These are phyloP conservation scores for Blastocystis sp. DNA, from an alignment of 352 stramenopile genomes.

Conservation along the genomic window DNA sequence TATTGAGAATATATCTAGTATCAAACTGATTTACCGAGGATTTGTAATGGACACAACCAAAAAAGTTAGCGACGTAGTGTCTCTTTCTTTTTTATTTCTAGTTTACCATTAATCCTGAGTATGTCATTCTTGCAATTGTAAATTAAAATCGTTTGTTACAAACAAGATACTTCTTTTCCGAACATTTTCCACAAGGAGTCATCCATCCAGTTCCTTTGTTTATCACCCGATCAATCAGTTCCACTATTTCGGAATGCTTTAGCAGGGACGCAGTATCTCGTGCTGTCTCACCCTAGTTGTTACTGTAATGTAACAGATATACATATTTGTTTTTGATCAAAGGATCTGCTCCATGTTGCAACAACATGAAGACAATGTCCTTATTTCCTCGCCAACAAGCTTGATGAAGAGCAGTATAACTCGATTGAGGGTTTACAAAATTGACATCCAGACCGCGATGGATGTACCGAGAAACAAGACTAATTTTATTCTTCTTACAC, in stretches of 20 bases:
- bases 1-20: not conserved
- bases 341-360: constrained; percentile 47
- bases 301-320: not conserved
- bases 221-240: not conserved
- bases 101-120: constrained; percentile 29
- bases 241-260: not conserved
- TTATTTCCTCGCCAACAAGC: constrained; percentile 44
- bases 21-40: constrained; percentile 20
- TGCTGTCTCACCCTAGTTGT: constrained; percentile 3
- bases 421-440: constrained; percentile 47
- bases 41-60: constrained; percentile 8
- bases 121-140: constrained; percentile 34
- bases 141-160: constrained; percentile 13
- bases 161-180: not conserved
- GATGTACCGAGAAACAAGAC: not conserved
- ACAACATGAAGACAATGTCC: constrained; percentile 24
- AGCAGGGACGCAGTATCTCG: not conserved
- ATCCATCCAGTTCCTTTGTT: not conserved
- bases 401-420: constrained; percentile 52
- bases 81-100: not conserved
- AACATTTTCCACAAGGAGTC: not conserved
- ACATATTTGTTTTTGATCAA: constrained; percentile 10
- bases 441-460: constrained; percentile 36
- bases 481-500: constrained; percentile 45
- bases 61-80: not conserved